Evolutionary conservation across 331 rosid genomes (phyloP).

Genomic region (Pyrus hybrid): DNA sequence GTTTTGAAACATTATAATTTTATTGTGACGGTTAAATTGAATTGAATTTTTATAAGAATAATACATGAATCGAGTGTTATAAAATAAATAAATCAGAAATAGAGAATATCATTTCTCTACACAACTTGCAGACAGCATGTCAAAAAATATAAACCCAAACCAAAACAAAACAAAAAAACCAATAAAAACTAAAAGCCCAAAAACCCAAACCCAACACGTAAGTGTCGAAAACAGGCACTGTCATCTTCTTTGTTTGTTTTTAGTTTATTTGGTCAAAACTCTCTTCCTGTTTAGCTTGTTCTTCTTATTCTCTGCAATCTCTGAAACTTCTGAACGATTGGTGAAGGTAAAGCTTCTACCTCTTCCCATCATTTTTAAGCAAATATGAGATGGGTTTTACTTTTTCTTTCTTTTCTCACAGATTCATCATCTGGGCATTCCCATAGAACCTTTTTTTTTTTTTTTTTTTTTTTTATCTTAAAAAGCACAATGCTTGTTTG

Average conservation of each 20-base stretch:
- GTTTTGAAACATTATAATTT: too few relatives aligned
- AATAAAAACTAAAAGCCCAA: too few relatives aligned
- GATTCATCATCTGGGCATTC: neutral
- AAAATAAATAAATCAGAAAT: too few relatives aligned
- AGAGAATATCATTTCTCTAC: too few relatives aligned
- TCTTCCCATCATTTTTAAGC: neutral
- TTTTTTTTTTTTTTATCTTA: too few relatives aligned
- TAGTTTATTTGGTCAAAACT: too few relatives aligned
- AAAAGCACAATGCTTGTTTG: neutral
- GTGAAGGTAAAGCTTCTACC: neutral
- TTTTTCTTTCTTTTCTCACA: neutral
- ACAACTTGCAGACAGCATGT: too few relatives aligned
- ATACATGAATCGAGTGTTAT: too few relatives aligned
- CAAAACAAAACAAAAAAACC: too few relatives aligned
- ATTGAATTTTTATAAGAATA: too few relatives aligned
- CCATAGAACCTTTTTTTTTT: neutral
- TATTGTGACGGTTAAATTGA: too few relatives aligned
- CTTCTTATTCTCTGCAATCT: neutral
- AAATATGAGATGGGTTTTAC: neutral
- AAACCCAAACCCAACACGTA: neutral
- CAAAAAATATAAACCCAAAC: too few relatives aligned
- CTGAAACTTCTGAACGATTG: neutral
- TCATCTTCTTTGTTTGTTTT: neutral
- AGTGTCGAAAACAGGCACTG: neutral
- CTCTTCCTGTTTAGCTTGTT: neutral